Evolutionary conservation across 345 rosid species (phyloP).

Genomic region (Eucalyptus marginata): DNA sequence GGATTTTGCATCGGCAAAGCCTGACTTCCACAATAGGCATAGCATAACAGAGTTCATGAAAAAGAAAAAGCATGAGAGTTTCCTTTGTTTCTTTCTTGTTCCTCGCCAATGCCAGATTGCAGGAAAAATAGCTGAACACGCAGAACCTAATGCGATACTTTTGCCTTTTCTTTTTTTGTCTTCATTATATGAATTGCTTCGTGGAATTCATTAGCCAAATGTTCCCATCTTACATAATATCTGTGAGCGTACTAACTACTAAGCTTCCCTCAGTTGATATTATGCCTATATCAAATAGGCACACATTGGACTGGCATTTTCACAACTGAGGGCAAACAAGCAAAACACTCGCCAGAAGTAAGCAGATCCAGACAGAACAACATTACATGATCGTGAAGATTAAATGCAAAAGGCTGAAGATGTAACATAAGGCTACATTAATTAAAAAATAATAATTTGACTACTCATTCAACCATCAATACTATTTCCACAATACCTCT

Average conservation of each 20-base stretch:
- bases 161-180: background rate
- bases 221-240: background rate
- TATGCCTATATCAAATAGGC: background rate
- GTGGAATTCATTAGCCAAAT: background rate
- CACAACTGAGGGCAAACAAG: background rate
- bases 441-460: background rate
- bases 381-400: background rate
- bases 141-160: background rate
- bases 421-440: background rate
- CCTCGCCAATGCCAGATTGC: background rate
- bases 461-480: background rate
- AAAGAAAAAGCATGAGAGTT: background rate
- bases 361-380: background rate
- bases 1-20: background rate
- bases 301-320: background rate
- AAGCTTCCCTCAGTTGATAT: background rate
- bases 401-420: background rate
- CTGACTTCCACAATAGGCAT: background rate
- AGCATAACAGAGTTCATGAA: background rate
- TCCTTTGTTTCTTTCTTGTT: background rate
- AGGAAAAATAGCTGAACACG: background rate
- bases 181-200: background rate
- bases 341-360: background rate
- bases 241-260: background rate
- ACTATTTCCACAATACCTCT: background rate